Evolutionary conservation across 2,329 filamentous ascomycete species (phyloP).

Genomic region (Fusarium metavorans): DNA sequence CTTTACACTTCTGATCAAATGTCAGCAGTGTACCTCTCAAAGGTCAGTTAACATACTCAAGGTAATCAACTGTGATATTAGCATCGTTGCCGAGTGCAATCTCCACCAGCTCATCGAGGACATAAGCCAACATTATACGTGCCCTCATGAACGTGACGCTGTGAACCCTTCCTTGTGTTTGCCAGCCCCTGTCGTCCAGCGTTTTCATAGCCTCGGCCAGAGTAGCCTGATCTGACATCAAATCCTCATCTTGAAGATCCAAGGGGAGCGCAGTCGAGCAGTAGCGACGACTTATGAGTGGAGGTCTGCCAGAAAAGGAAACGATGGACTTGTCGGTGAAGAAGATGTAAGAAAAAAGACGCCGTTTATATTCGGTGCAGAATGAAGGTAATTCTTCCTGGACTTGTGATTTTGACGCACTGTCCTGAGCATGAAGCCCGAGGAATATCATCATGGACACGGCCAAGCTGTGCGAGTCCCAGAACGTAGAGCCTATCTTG

Average conservation of each 20-base stretch:
- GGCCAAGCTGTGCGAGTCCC: conserved; percentile 53
- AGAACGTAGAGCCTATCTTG: conserved; percentile 49
- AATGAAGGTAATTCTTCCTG: conserved; percentile 43
- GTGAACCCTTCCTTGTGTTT: conserved; percentile 57
- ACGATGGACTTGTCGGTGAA: conserved; percentile 63
- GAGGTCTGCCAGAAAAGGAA: conserved; percentile 67
- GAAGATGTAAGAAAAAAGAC: conserved; percentile 53
- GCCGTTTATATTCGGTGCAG: conserved; percentile 48
- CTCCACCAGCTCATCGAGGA: conserved; percentile 71
- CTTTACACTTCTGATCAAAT: conserved; percentile 50
- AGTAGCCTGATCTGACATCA: conserved; percentile 56
- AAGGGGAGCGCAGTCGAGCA: conserved; percentile 65
- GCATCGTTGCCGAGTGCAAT: conserved; percentile 59
- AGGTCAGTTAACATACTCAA: conserved; percentile 32
- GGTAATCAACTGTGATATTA: conserved; percentile 28
- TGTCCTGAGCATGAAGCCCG: conserved; percentile 47
- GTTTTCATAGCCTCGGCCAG: conserved; percentile 23
- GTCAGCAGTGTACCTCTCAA: conserved; percentile 9
- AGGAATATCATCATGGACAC: conserved; percentile 52
- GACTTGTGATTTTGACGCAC: conserved; percentile 6
- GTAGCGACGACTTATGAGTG: conserved; percentile 64
- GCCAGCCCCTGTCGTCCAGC: conserved; percentile 66
- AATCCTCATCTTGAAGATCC: conserved; percentile 64
- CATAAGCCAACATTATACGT: conserved; percentile 58
- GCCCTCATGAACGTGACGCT: conserved; percentile 61